These are phyloP conservation scores for Pythium apleroticum DNA, from an alignment of 352 stramenopile genomes.

Conservation along the genomic window DNA sequence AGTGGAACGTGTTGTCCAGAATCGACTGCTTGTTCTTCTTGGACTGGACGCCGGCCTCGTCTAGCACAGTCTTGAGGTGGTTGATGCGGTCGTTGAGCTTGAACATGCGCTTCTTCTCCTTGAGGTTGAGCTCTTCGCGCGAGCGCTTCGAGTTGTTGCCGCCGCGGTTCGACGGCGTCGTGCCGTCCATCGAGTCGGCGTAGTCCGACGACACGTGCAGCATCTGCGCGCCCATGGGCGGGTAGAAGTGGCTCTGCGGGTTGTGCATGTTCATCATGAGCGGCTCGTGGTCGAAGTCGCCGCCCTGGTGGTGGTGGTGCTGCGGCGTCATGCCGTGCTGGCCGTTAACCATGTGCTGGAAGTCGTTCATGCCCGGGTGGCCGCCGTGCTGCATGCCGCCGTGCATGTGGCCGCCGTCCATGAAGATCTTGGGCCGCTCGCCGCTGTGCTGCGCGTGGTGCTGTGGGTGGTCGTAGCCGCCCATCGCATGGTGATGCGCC, in stretches of 20 bases:
- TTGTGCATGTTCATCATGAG: slow-evolving; percentile 70
- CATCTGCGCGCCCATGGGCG: slow-evolving; percentile 57
- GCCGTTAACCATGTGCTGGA: slow-evolving; percentile 45
- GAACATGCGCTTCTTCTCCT: slow-evolving; percentile 90
- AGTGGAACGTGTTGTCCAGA: slow-evolving; percentile 36
- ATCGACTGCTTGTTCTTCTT: slow-evolving; percentile 50
- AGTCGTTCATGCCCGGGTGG: slow-evolving; percentile 30
- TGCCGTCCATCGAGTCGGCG: slow-evolving; percentile 34
- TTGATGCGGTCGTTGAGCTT: slow-evolving; percentile 88
- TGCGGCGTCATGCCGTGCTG: slow-evolving; percentile 39
- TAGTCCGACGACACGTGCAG: slow-evolving; percentile 72
- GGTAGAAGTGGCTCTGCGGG: slow-evolving; percentile 52
- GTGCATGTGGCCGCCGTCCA: slow-evolving; percentile 33
- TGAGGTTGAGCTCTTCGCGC: slow-evolving; percentile 78
- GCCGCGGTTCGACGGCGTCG: slow-evolving; percentile 31
- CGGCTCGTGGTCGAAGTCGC: slow-evolving; percentile 67
- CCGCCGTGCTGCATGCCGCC: slow-evolving; percentile 18
- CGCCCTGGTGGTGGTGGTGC: slow-evolving; percentile 40
- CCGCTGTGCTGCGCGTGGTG: slow-evolving; percentile 47
- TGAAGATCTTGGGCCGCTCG: slow-evolving; percentile 63
- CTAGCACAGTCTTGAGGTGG: slow-evolving; percentile 29
- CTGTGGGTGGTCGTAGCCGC: slow-evolving; percentile 22
- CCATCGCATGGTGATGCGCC: slow-evolving; percentile 29
- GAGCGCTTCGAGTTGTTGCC: slow-evolving; percentile 40
- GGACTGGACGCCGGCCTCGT: slow-evolving; percentile 33